These are phyloP conservation scores for Tephrocybe sp. DNA, from an alignment of 768 basidiomycete species.

Conservation along the genomic window DNA sequence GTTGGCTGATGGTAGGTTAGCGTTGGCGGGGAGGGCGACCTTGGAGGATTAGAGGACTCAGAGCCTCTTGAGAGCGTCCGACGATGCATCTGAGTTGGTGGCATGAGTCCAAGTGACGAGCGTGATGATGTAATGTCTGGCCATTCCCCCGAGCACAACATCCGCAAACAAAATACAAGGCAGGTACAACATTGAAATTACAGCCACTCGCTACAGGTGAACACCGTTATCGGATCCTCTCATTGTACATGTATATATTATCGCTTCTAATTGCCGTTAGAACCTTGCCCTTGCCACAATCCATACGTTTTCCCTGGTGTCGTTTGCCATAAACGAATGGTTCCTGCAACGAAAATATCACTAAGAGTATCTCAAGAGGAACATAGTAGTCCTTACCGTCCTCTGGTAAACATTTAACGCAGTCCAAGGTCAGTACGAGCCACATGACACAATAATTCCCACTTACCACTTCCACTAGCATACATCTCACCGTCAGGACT, in stretches of 20 bases:
- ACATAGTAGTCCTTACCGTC: constrained; percentile 47
- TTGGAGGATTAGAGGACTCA: constrained; percentile 15
- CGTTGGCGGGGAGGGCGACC: constrained; percentile 39
- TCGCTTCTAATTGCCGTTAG: constrained; percentile 38
- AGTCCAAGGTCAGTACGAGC: constrained; percentile 6
- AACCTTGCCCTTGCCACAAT: constrained; percentile 70
- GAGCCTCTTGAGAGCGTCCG: constrained; percentile 21
- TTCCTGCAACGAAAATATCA: constrained; percentile 47
- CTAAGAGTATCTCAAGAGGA: not conserved
- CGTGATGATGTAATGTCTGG: constrained; percentile 9
- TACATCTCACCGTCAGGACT: constrained; percentile 98
- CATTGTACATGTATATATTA: constrained; percentile 22
- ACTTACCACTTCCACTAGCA: constrained; percentile 91
- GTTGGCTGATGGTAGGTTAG: constrained; percentile 47
- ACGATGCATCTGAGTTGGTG: constrained; percentile 18
- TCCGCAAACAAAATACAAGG: constrained; percentile 2
- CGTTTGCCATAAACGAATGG: constrained; percentile 97
- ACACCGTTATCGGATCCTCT: constrained; percentile 13
- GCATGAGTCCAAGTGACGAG: constrained; percentile 5
- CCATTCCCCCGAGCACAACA: constrained; percentile 8
- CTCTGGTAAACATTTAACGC: constrained; percentile 42
- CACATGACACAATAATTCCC: not conserved
- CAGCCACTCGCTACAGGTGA: constrained; percentile 18
- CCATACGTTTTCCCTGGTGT: constrained; percentile 91
- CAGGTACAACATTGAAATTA: constrained; percentile 13